Evolutionary conservation across 2,329 filamentous ascomycete species (phyloP), one percentile per base, ranked within the genome.

Genomic region (Oidium heveae): DNA sequence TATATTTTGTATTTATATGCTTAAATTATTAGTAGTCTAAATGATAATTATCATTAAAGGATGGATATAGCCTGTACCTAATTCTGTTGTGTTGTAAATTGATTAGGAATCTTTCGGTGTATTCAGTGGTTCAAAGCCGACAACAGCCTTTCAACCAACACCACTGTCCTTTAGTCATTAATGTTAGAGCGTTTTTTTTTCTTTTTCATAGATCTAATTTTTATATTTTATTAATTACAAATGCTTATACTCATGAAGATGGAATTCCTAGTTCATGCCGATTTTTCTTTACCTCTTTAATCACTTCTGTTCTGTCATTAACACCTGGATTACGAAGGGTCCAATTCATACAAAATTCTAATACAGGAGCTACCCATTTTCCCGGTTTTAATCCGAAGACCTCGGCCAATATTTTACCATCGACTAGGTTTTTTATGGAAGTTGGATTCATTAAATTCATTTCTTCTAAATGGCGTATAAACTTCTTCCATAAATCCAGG

Each of bases 281-380:
- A 24, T 56, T 59, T 20, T 62, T 65, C 50, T 68, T 66, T 24
- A 86, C 73, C 62, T 80, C 76, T 50, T 79, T 73, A 54, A 86
- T 68, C 1, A 74, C 80, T 2, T 70, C 74, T 7, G 68, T 62
- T 7, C 71, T 67, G 57, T 88, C 81, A 3, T 73, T 76, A 56
- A 70, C 71, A 4, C 72, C 72, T 0, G 87, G 86, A 63, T 96
- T 79, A 39, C 85, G 75, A 54, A 96, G 74, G 67, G 96, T 91
- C 87, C 88, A 96, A 57, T 80, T 79, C 67, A 93, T 76, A 57
- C 86, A 84, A 4, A 87, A 71, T 34, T 93, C 82, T 50, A 94
- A 69, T 3, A 87, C 87, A 49, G 74, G 73, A 54, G 78, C 78
- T 74, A 93, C 83, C 89, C 89, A 96, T n/a, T 72, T 79, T 0